Conservation (phyloP, 2,329 filamentous ascomycete species). For the Madurella fahalii region DNA sequence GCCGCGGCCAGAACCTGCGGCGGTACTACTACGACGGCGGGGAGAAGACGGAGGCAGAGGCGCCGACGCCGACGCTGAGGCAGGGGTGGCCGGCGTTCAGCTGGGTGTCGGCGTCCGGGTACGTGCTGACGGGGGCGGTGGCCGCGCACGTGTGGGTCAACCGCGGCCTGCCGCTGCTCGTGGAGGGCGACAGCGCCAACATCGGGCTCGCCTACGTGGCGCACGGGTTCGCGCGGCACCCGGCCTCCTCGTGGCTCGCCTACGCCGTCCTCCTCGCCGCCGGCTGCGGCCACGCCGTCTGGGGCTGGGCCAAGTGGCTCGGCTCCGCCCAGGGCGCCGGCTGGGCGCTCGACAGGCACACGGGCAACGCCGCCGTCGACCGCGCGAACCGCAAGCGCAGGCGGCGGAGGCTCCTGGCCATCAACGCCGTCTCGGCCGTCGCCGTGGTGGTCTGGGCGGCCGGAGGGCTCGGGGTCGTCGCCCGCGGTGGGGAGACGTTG, state of each 20-base stretch:
- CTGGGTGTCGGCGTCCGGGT: conserved; percentile 69
- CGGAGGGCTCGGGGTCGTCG: conserved; percentile 75
- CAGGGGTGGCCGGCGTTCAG: conserved; percentile 67
- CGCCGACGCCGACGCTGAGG: conserved; percentile 5
- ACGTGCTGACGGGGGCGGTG: conserved; percentile 61
- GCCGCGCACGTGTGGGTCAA: conserved; percentile 72
- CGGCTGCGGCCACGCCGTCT: conserved; percentile 73
- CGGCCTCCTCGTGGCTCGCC: conserved; percentile 60
- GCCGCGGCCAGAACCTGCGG: conserved; percentile 64
- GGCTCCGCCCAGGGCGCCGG: conserved; percentile 56
- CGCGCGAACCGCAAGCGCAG: conserved; percentile 45
- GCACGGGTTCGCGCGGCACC: conserved; percentile 76
- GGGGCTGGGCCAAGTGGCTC: conserved; percentile 82
- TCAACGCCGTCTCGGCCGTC: conserved; percentile 61
- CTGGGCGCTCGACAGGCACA: conserved; percentile 40
- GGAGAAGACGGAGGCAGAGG: conserved; percentile 20
- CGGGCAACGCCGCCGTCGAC: conserved; percentile 42
- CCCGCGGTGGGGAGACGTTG: conserved; percentile 60
- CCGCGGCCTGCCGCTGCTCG: conserved; percentile 66
- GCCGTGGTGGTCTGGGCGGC: conserved; percentile 71
- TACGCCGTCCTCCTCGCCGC: conserved; percentile 65
- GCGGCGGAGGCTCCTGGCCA: conserved; percentile 64
- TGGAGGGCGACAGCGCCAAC: conserved; percentile 82
- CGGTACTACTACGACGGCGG: conserved; percentile 66
- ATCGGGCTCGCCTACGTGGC: conserved; percentile 79